These are phyloP conservation scores for Thermomucor indicae-seudaticae DNA, from an alignment of 371 early-diverging fungal genomes.

Conservation along the genomic window DNA sequence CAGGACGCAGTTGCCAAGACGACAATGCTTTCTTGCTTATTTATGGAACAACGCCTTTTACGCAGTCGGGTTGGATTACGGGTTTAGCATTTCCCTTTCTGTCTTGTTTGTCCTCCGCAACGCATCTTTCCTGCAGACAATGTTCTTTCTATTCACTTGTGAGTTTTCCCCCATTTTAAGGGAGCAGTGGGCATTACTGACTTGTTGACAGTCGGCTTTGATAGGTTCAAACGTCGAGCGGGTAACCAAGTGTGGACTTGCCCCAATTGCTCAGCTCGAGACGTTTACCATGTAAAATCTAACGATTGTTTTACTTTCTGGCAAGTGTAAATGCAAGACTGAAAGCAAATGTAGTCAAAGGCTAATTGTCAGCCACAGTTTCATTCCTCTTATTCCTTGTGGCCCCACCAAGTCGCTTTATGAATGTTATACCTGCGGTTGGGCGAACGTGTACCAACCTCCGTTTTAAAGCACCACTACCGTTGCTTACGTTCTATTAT, in stretches of 20 bases:
- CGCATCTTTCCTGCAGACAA: slow-evolving; percentile 4
- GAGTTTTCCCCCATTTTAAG: slow-evolving; percentile 1
- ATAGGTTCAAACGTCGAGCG: slow-evolving; percentile 36
- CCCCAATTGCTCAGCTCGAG: slow-evolving; percentile 41
- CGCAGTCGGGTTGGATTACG: too few relatives aligned
- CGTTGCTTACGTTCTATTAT: too few relatives aligned
- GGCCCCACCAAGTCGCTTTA: slow-evolving; percentile 33
- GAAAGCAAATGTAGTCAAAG: neutral
- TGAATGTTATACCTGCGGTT: slow-evolving; percentile 42
- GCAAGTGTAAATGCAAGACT: neutral
- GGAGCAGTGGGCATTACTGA: neutral
- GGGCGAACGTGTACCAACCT: slow-evolving; percentile 42
- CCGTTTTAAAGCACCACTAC: slow-evolving; percentile 16
- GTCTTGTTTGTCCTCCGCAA: too few relatives aligned
- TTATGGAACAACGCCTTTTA: too few relatives aligned
- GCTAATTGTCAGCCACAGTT: slow-evolving; percentile 10
- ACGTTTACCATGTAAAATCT: slow-evolving; percentile 33
- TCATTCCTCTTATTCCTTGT: slow-evolving; percentile 44
- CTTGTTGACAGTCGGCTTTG: slow-evolving; percentile 29
- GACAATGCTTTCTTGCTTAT: too few relatives aligned
- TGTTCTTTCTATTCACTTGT: slow-evolving; percentile 42
- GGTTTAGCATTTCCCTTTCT: neutral
- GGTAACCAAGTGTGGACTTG: slow-evolving; percentile 33
- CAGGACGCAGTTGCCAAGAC: too few relatives aligned
- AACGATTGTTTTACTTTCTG: slow-evolving; percentile 49